A percentile compares a stretch with the other conserved stretches of the same genome.
These are phyloP conservation scores for Apiospora sp. DNA, from an alignment of 2,329 filamentous ascomycete species.

Conservation along the genomic window DNA sequence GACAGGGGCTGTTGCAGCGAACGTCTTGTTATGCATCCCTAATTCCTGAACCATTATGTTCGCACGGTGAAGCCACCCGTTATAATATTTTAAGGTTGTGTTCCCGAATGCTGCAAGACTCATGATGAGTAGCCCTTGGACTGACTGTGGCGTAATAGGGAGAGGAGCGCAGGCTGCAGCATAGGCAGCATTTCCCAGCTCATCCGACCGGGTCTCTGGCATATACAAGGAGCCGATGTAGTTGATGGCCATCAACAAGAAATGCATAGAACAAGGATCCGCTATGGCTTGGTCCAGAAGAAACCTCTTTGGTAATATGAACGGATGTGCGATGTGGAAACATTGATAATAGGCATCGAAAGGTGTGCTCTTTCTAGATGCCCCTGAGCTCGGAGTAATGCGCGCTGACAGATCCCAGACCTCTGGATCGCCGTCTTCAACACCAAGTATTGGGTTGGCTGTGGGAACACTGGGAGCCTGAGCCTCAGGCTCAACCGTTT, in stretches of 20 bases:
- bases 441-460: background rate
- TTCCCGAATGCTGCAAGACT: constrained; percentile 43
- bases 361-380: constrained; percentile 30
- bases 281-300: constrained; percentile 42
- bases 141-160: constrained; percentile 44
- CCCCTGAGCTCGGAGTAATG: background rate
- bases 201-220: constrained; percentile 39
- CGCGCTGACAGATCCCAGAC: background rate
- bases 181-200: constrained; percentile 43
- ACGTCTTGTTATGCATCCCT: constrained; percentile 44
- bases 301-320: constrained; percentile 44
- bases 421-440: background rate
- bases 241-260: constrained; percentile 44
- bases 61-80: constrained; percentile 40
- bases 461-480: background rate
- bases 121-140: constrained; percentile 44
- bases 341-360: constrained; percentile 36
- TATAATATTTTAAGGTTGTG: constrained; percentile 38
- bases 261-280: constrained; percentile 45
- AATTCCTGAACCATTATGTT: constrained; percentile 43
- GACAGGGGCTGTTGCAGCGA: constrained; percentile 43
- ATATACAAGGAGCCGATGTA: constrained; percentile 50
- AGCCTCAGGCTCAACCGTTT: constrained; percentile 24
- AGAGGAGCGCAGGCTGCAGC: constrained; percentile 43
- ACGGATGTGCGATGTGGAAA: constrained; percentile 47